A percentile compares a stretch with the other conserved stretches of the same genome.
Conservation (phyloP, 805 yeast genomes). For the Zygosaccharomyces bisporus region DNA sequence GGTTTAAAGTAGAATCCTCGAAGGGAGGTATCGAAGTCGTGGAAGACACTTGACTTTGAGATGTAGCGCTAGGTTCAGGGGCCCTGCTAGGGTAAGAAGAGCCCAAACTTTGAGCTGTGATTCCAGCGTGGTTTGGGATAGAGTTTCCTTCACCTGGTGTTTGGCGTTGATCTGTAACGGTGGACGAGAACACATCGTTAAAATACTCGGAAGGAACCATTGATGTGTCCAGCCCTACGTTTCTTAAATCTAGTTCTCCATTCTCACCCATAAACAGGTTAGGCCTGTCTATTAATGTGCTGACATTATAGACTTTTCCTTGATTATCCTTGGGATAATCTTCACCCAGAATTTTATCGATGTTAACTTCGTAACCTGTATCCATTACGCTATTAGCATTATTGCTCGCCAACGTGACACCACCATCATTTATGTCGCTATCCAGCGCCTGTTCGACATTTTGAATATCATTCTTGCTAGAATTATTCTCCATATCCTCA, state of each 20-base stretch:
- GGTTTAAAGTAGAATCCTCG: slow-evolving; percentile 20
- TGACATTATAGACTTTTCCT: slow-evolving; percentile 22
- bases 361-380: slow-evolving; percentile 13
- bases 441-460: slow-evolving; percentile 1
- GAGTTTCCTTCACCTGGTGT: slow-evolving; percentile 4
- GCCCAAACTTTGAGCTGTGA: slow-evolving; percentile 6
- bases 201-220: slow-evolving; percentile 25
- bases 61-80: neutral
- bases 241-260: slow-evolving; percentile 18
- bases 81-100: slow-evolving; percentile 6
- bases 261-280: slow-evolving; percentile 21
- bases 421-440: slow-evolving; percentile 4
- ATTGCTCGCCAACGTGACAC: slow-evolving; percentile 1
- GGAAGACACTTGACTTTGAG: slow-evolving; percentile 8
- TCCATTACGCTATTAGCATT: slow-evolving; percentile 6
- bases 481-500: slow-evolving; percentile 3
- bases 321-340: slow-evolving; percentile 9
- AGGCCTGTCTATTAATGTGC: slow-evolving; percentile 33
- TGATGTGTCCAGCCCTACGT: slow-evolving; percentile 20
- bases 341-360: slow-evolving; percentile 14
- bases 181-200: slow-evolving; percentile 23
- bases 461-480: neutral
- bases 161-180: slow-evolving; percentile 5
- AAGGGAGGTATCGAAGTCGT: slow-evolving; percentile 14
- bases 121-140: slow-evolving; percentile 5